These are phyloP conservation scores for Dendrostoma leiphaemia DNA, from an alignment of 2,329 filamentous ascomycete species.

Conservation along the genomic window DNA sequence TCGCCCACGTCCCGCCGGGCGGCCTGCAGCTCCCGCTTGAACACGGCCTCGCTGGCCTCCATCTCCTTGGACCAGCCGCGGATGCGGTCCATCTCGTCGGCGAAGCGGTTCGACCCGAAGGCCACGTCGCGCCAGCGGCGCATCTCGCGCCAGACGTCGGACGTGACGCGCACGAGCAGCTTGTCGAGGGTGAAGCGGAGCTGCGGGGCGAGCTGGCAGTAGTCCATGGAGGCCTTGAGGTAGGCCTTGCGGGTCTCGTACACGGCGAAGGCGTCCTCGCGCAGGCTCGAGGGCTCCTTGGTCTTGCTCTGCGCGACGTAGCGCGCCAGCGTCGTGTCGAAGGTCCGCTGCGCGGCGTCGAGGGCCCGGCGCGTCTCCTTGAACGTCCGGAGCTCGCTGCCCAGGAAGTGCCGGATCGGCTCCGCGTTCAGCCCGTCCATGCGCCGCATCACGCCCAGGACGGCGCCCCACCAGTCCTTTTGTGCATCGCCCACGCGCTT, in stretches of 20 bases:
- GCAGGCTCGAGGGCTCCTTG: slow-evolving; percentile 85
- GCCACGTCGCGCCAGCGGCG: slow-evolving; percentile 67
- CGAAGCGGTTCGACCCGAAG: slow-evolving; percentile 64
- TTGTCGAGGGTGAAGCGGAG: slow-evolving; percentile 81
- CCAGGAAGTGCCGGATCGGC: slow-evolving; percentile 75
- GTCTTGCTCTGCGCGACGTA: slow-evolving; percentile 86
- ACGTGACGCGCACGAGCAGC: slow-evolving; percentile 79
- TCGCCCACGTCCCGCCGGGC: slow-evolving; percentile 83
- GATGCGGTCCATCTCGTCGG: slow-evolving; percentile 83
- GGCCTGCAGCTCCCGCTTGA: slow-evolving; percentile 75
- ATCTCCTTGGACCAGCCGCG: slow-evolving; percentile 92
- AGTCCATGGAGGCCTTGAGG: slow-evolving; percentile 89
- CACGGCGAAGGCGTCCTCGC: slow-evolving; percentile 93
- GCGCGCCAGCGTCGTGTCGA: slow-evolving; percentile 76
- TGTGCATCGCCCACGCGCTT: slow-evolving; percentile 82
- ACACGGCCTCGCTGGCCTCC: slow-evolving; percentile 81
- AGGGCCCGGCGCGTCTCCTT: slow-evolving; percentile 78
- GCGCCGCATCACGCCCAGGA: slow-evolving; percentile 71
- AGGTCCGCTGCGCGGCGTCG: slow-evolving; percentile 78
- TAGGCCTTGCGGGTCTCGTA: slow-evolving; percentile 92
- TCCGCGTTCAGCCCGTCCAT: slow-evolving; percentile 77
- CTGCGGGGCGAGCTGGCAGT: slow-evolving; percentile 83
- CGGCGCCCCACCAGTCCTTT: slow-evolving; percentile 81
- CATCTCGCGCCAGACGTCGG: slow-evolving; percentile 87
- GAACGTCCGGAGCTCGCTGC: slow-evolving; percentile 77